These are phyloP conservation scores for Acer campestre DNA, from an alignment of 345 rosid species.

Conservation along the genomic window DNA sequence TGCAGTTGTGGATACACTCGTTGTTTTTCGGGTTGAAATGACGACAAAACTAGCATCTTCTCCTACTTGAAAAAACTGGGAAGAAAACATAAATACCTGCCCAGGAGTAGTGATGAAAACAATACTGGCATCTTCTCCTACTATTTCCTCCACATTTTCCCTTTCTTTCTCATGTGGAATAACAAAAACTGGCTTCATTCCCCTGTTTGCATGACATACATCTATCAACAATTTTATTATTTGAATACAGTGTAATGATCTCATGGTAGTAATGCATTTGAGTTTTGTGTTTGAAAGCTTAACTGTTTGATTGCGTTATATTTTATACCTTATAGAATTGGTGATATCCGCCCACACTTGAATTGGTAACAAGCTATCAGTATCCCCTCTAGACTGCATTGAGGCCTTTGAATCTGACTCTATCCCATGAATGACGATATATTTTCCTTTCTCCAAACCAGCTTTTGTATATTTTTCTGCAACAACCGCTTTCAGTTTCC, in stretches of 20 bases:
- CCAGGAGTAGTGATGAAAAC: conserved; percentile 91
- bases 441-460: conserved; percentile 78
- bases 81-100: conserved; percentile 51
- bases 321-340: conserved; percentile 56
- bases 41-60: too few species aligned
- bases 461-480: conserved; percentile 70
- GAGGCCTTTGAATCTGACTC: conserved; percentile 96
- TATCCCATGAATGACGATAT: conserved; percentile 85
- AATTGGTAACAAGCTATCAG: conserved; percentile 78
- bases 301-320: neutral
- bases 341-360: conserved; percentile 69
- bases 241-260: neutral
- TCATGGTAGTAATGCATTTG: neutral
- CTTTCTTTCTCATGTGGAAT: conserved; percentile 94
- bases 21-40: neutral
- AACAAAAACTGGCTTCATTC: conserved; percentile 68
- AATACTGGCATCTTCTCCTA: conserved; percentile 67
- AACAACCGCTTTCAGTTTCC: conserved; percentile 75
- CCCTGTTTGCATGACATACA: conserved; percentile 47
- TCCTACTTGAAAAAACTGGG: neutral
- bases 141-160: conserved; percentile 81
- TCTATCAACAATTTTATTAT: neutral
- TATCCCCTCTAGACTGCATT: conserved; percentile 85
- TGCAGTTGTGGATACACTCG: neutral
- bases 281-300: neutral